Evolutionary conservation across 176 grass and related monocot genomes (phyloP), one percentile per base, ranked within the genome.

Genomic region (Hsuehochloa calcarea): DNA sequence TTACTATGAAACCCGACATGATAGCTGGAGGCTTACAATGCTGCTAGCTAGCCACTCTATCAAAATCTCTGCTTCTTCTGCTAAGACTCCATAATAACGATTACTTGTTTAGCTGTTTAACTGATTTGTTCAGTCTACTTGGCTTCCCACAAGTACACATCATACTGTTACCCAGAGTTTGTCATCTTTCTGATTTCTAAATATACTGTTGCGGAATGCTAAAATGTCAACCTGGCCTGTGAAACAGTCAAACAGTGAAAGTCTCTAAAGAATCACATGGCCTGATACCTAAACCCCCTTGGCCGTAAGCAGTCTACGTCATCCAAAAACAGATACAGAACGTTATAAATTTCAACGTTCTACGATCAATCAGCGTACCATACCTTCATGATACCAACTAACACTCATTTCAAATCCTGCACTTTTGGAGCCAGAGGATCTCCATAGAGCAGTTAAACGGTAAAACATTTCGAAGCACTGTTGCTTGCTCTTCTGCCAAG

Each of bases 371-470:
- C 63, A 89, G 68, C 17, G 80, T 87, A 74, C 80, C 85, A 49
- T 88, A 85, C 23, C 77, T 62, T 29, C 19, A 12, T 27, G 31
- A 73, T 83, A 84, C 77, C 80, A 82, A 88, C 31, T 68, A 84
- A 80, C 43, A 71, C 40, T 80, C 70, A 72, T 88, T 84, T 74
- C 77, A 73, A 76, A 89, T 77, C 66, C 68, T 75, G 38, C 76
- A 90, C n/a, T 85, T 82, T 70, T 85, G 55, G 79, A 69, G 68
- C 69, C 59, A 90, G 85, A 59, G 70, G 77, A 87, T 90, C 74
- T 72, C 84, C 73, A 74, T 51, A 87, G 63, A 63, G 77, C 80
- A 82, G 80, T 90, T 91, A 82, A 97, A 94, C 87, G 69, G 82
- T 37, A 88, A 68, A 81, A 84, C 86, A 69, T 87, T 90, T 46